phyloP scores from a whole-genome alignment of 768 basidiomycete species.

The Russula ochroleuca region DNA sequence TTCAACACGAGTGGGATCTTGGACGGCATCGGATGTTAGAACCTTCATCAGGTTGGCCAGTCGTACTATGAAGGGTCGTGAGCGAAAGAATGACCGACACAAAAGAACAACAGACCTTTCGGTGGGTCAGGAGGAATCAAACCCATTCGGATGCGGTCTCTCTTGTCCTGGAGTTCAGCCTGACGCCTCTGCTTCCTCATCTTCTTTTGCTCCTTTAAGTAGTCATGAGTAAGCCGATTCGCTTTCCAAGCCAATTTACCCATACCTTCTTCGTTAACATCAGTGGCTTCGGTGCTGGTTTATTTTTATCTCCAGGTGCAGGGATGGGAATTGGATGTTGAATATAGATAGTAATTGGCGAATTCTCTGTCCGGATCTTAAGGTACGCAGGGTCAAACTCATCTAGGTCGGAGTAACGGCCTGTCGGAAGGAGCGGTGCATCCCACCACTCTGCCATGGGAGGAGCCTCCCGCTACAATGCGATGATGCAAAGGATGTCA shows the following conservation, averaged over 20 bases:
- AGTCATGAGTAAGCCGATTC: conserved; percentile 1
- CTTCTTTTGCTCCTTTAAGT: conserved; percentile 83
- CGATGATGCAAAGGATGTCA: neutral
- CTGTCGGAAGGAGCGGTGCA: conserved; percentile 71
- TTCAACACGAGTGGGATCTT: conserved; percentile 97
- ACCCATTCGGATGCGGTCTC: conserved; percentile 94
- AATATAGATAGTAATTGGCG: conserved; percentile 84
- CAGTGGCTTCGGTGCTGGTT: conserved; percentile 71
- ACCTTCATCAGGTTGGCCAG: conserved; percentile 97
- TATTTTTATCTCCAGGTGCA: conserved; percentile 81
- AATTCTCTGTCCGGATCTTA: conserved; percentile 60
- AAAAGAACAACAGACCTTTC: conserved; percentile 58
- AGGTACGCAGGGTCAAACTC: conserved; percentile 49
- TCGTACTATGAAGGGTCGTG: conserved; percentile 54
- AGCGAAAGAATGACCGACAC: conserved; percentile 4
- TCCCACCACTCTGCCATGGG: conserved; percentile 99
- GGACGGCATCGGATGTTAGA: conserved; percentile 90
- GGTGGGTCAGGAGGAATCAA: conserved; percentile 91
- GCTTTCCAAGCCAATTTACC: neutral
- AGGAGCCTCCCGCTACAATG: conserved; percentile 69
- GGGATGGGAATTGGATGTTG: conserved; percentile 98
- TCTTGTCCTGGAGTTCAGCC: conserved; percentile 88
- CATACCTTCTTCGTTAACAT: conserved; percentile 88
- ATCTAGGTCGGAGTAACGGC: conserved; percentile 72
- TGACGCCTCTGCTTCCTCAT: conserved; percentile 86